These are phyloP conservation scores for Hansenula sp. DNA, from an alignment of 1,139 yeast genomes.

Conservation along the genomic window DNA sequence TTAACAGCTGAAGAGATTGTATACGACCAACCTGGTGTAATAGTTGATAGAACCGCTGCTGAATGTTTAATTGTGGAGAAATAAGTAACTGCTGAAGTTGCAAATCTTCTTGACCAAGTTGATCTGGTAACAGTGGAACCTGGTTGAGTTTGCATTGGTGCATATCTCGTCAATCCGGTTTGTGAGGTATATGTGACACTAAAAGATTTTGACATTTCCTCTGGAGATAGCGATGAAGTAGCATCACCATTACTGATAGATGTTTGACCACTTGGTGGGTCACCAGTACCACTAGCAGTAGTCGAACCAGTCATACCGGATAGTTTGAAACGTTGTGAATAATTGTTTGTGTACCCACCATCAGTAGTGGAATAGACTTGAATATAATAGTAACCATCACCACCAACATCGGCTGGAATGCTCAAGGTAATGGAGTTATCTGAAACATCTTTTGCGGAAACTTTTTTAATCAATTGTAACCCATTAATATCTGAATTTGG, in stretches of 20 bases:
- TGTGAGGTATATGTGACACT: conserved; percentile 65
- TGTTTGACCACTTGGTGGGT: conserved; percentile 41
- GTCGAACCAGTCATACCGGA: conserved; percentile 66
- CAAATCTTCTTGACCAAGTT: conserved; percentile 57
- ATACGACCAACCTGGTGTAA: conserved; percentile 84
- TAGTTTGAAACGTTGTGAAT: conserved; percentile 63
- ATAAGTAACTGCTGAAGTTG: conserved; percentile 65
- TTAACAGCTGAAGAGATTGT: conserved; percentile 60
- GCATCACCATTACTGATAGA: conserved; percentile 26
- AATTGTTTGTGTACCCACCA: conserved; percentile 58
- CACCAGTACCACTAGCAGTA: conserved; percentile 35
- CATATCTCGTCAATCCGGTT: conserved; percentile 71
- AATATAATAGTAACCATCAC: conserved; percentile 64
- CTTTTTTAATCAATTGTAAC: conserved; percentile 30
- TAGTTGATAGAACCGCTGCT: conserved; percentile 53
- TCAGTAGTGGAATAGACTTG: conserved; percentile 52
- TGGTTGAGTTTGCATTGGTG: conserved; percentile 93
- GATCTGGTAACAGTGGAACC: conserved; percentile 63
- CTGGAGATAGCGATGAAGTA: conserved; percentile 16
- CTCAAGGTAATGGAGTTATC: conserved; percentile 36
- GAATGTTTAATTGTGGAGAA: conserved; percentile 39
- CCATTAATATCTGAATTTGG: conserved; percentile 45
- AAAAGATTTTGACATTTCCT: conserved; percentile 22
- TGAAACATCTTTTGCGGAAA: conserved; percentile 25
- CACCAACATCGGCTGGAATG: conserved; percentile 34